Percentiles rank a stretch among this genome's conserved stretches.
Evolutionary conservation across 2,329 filamentous ascomycete species (phyloP).

Genomic region (Claviceps paspali): DNA sequence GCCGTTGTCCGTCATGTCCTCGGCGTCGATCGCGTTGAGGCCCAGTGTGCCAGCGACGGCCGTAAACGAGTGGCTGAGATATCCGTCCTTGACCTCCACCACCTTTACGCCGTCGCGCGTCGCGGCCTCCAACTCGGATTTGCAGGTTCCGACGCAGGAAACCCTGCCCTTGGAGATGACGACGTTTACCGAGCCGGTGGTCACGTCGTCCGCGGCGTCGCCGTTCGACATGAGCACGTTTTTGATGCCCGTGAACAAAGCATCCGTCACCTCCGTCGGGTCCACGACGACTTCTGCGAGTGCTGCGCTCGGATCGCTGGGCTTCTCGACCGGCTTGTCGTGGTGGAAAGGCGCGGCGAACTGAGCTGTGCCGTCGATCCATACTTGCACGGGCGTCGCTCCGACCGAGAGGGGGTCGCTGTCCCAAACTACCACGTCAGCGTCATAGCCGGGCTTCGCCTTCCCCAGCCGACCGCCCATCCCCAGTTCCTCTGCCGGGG

Average conservation of each 20-base stretch:
- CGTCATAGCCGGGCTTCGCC: constrained; percentile 45
- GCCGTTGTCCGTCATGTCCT: constrained; percentile 38
- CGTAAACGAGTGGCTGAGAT: constrained; percentile 44
- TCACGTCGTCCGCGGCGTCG: constrained; percentile 20
- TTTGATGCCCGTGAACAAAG: constrained; percentile 42
- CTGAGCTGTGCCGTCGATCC: constrained; percentile 47
- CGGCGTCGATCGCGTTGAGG: constrained; percentile 46
- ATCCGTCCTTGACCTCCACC: constrained; percentile 39
- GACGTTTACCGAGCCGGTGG: constrained; percentile 27
- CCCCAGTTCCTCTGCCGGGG: constrained; percentile 42
- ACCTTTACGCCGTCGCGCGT: constrained; percentile 17
- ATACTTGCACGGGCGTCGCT: constrained; percentile 44
- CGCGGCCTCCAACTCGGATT: constrained; percentile 24
- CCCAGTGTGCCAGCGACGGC: constrained; percentile 46
- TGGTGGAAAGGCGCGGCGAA: constrained; percentile 36
- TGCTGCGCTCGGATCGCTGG: constrained; percentile 24
- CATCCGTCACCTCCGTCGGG: constrained; percentile 19
- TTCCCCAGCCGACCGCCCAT: constrained; percentile 44
- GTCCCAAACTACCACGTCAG: constrained; percentile 48
- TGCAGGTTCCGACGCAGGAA: constrained; percentile 39
- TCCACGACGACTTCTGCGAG: constrained; percentile 28
- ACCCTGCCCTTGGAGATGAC: constrained; percentile 38
- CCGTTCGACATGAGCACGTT: constrained; percentile 33
- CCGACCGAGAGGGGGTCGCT: constrained; percentile 45
- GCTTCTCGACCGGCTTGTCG: constrained; percentile 27